Base-by-base conservation (phyloP, 2,329 filamentous ascomycete species). In the Blastomyces emzantsi region DNA sequence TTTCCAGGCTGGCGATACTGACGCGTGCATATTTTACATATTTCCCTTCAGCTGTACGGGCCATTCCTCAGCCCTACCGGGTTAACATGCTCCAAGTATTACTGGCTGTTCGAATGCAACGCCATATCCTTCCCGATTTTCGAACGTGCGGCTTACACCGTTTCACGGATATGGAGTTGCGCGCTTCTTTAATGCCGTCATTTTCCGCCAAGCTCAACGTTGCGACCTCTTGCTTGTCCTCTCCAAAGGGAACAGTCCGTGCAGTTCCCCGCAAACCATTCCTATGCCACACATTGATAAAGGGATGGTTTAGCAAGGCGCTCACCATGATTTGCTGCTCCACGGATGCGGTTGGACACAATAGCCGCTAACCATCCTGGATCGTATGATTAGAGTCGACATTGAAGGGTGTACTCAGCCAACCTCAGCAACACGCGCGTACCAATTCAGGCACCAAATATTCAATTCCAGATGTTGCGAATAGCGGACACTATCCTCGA, bases 181-280 rank as follows among this genome's bases (percentile, higher is more conserved):
- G 6, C 30, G 22, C 25, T 30, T 30, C 49, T 22, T 30, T 13
- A 52, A 7, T 7, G 30, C 30, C 7, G 17, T 33, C 15, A 13
- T 30, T 30, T 13, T 13, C 1, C 19, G 28, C n/a, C 19, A 62
- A 47, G 17, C 69, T 61, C 45, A 68, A 51, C 17, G 55, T 55
- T 30, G 67, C 65, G 1, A 64, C 62, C 3, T 66, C 60, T 1
- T 62, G 60, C 56, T 68, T 63, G 3, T 67, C 68, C 22, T 51
- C 47, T 13, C 49, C 49, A 28, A 13, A 2, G 17, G 9, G 3
- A 49, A 25, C 47, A 11, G 33, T 8, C 36, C 9, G 36, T 13
- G 9, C 43, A n/a, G 43, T n/a, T 45, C 43, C 6, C 5, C 43
- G 9, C 43, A 45, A 45, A 45, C 43, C 17, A 9, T n/a, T 45